Base-by-base conservation (phyloP, 108 stramenopile species). In the Hondaea fermentalgiana region DNA sequence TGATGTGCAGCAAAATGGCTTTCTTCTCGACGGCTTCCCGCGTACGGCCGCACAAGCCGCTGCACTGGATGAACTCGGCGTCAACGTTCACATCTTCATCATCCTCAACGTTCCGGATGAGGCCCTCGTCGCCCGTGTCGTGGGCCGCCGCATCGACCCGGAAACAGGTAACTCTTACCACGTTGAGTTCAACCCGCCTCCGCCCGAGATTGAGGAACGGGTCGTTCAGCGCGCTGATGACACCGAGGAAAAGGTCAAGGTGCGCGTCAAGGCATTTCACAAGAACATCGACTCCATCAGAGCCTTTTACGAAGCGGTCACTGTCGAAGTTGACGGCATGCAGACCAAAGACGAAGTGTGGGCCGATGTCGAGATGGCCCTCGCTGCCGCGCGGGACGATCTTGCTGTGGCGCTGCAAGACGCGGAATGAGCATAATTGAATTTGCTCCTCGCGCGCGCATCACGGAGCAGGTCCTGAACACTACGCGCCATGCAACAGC, bases 11-110 rank as follows among this genome's bases (percentile, higher is more conserved):
- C 60, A 90, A 44, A 93, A 94, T 5, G 98, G 98, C 25, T 99
- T 98, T 97, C 94, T 99, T 72, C 93, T 99, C 23, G 98, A 99
- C 89, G 98, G 98, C 23, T 98, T 98, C 92, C 98, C 98, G 4
- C 96, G 98, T 25, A 99, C 98, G 5, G 93, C 91, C 44, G 96
- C 96, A 5, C 98, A 98, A 92, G 97, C 97, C 59, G 93, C 96
- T 45, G 97, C 97, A 5, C 92, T 99, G 23, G 90, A 91, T 58
- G 95, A 94, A 25, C 72, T 83, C 72, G 98, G 98, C 45, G 90
- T 97, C 64, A 55, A 89, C 57, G 95, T 97, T 28, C 96, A 98
- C 90, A 93, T 95, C 72, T 98, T 99, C 92, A 60, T 99, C 51
- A 95, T 98, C 71, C 91, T 99, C 29, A 94, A 98, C 87, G 98